Base-by-base conservation (phyloP, 2,329 filamentous ascomycete genomes). In the Ilyonectria mors-panacis region DNA sequence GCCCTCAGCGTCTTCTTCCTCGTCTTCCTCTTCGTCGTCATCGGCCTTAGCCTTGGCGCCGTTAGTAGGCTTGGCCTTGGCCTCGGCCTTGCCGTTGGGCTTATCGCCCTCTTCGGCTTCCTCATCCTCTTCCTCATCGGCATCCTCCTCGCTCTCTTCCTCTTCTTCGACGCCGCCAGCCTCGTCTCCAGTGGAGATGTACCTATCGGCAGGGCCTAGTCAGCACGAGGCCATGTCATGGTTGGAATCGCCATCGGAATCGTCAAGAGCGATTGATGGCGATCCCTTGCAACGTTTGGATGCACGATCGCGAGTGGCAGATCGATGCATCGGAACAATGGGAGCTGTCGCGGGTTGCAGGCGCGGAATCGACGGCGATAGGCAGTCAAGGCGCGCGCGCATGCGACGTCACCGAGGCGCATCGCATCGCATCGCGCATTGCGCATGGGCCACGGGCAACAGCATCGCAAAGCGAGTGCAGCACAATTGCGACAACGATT, bases 61-160 rank as follows among this genome's bases (percentile, higher is more conserved):
- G 8, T n/a, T n/a, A 17, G 39, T n/a, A n/a, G 39, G 15, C 44
- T 55, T 59, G 33, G 17, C 39, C 5, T 33, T 50, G 26, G 17
- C 13, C 51, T 83, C 81, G 67, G 73, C 69, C 10, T 76, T 78
- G n/a, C 74, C 75, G 9, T 72, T 78, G 12, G 70, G 76, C 17
- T 72, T 78, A 15, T 78, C 80, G 1, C 78, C 81, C 5, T 78
- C 79, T 3, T 74, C 80, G 0, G 79, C 80, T 1, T 73, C 81
- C 6, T 81, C 81, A n/a, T 78, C 80, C 6, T 81, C 81, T 15
- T 78, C 79, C 4, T 76, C 78, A 2, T 79, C 82, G 10, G 82
- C 81, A 2, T 79, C 80, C 10, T 82, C 82, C 13, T 80, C 81
- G 4, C 82, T 82, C 33, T 80, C 81, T 33, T 81, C 83, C 17